Evolutionary conservation across 768 basidiomycete genomes (phyloP).

Genomic region (Pholiota conissans): DNA sequence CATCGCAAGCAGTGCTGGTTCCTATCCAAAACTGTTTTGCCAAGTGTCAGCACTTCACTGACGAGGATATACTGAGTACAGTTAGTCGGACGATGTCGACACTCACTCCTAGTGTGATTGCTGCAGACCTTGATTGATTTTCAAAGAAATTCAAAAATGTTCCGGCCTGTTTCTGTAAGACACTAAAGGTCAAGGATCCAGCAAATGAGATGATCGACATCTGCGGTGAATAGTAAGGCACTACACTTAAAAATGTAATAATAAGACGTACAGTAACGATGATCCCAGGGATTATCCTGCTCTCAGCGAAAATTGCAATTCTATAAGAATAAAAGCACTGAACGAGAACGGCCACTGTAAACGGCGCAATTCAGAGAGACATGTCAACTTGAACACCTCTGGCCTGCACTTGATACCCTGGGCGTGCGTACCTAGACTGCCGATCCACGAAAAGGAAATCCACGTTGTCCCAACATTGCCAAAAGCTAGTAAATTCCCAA

Average conservation of each 20-base stretch:
- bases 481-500: not conserved
- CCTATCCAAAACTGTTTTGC: conserved; percentile 1
- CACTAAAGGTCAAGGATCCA: not conserved
- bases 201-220: not conserved
- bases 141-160: not conserved
- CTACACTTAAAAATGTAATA: not conserved
- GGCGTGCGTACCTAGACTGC: not conserved
- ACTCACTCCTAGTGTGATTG: too few species aligned
- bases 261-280: too few species aligned
- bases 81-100: not conserved
- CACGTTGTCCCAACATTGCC: not conserved
- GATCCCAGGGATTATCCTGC: not conserved
- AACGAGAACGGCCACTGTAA: not conserved
- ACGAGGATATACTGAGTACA: too few species aligned
- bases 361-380: too few species aligned
- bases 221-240: not conserved
- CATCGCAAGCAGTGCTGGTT: not conserved
- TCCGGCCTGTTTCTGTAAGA: not conserved
- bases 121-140: not conserved
- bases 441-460: not conserved
- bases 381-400: too few species aligned
- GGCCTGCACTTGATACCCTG: too few species aligned
- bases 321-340: conserved; percentile 4
- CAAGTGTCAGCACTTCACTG: too few species aligned
- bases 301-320: not conserved